These are phyloP conservation scores for Candida maesae DNA, from an alignment of 805 yeast species.

Conservation along the genomic window DNA sequence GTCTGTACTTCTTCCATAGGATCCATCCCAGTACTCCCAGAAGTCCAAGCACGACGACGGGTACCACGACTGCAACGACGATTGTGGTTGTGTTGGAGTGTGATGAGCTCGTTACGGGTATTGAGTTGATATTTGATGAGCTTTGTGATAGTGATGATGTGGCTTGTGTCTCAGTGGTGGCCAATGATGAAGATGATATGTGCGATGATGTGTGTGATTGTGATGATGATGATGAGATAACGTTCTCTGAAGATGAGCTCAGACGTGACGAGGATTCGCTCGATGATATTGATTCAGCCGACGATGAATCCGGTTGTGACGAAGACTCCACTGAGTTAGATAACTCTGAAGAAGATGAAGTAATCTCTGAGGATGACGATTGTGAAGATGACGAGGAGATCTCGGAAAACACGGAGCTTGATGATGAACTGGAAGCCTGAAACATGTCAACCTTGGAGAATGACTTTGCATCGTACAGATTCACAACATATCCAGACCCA, in stretches of 20 bases:
- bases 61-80: conserved; percentile 24
- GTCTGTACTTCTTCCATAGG: conserved; percentile 16
- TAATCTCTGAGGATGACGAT: neutral
- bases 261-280: neutral
- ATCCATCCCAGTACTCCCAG: conserved; percentile 1
- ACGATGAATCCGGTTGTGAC: neutral
- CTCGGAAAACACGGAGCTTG: neutral
- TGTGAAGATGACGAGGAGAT: neutral
- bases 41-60: conserved; percentile 16
- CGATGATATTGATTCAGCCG: neutral
- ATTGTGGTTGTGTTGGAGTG: conserved; percentile 16
- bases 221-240: neutral
- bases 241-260: too few relatives aligned
- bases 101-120: too few relatives aligned
- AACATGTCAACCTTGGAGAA: conserved; percentile 30
- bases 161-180: neutral
- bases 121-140: neutral
- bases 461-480: conserved; percentile 39
- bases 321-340: too few relatives aligned
- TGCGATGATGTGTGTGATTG: neutral
- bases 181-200: neutral
- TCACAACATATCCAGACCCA: conserved; percentile 29
- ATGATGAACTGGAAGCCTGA: neutral
- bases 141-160: neutral
- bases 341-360: neutral